Base-by-base conservation (phyloP, 2,329 filamentous ascomycete species). In the Botrytis squamosa region DNA sequence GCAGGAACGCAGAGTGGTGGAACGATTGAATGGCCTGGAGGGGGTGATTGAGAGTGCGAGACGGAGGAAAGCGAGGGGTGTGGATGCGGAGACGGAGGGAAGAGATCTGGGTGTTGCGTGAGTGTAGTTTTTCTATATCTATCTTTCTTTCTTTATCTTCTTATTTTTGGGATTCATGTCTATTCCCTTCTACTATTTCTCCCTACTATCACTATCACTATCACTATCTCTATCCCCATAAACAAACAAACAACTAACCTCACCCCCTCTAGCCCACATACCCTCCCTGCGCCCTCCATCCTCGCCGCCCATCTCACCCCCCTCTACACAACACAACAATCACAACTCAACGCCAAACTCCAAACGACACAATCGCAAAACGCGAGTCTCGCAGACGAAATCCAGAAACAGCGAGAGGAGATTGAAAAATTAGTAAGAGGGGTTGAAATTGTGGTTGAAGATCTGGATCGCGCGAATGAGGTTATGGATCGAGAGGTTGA, bases 21-120 rank as follows among this genome's bases (percentile, higher is more conserved):
- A 83, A 57, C 86, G 86, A 74, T 83, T 91, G 16, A 91, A 91
- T 80, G 85, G 88, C 80, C 84, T 91, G 10, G 89, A 91, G 78
- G 82, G 77, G 40, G 83, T 91, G 22, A 84, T 89, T 68, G 83
- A 81, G 73, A 87, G 88, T 70, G 89, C 89, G n/a, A 72, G 68
- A 64, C 72, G 71, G 64, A 73, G 78, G 73, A 79, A 70, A 70
- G 74, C 72, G 16, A 62, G 72, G 57, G 65, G 46, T 1, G 38
- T 71, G 42, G 69, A 73, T 72, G 70, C 66, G 42, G 76, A 72
- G 40, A 55, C 14, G 0, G 67, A 33, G 46, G 46, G 22, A 22
- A 49, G 49, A 1, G 60, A 38, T 5, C 33, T 20, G 38, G 64
- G 38, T 7, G 52, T 73, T 60, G 71, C 74, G 66, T 72, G 20